Evolutionary conservation across 352 stramenopile genomes (phyloP), one percentile per base, ranked within the genome.

Genomic region (Pythium rhizo-oryzae): DNA sequence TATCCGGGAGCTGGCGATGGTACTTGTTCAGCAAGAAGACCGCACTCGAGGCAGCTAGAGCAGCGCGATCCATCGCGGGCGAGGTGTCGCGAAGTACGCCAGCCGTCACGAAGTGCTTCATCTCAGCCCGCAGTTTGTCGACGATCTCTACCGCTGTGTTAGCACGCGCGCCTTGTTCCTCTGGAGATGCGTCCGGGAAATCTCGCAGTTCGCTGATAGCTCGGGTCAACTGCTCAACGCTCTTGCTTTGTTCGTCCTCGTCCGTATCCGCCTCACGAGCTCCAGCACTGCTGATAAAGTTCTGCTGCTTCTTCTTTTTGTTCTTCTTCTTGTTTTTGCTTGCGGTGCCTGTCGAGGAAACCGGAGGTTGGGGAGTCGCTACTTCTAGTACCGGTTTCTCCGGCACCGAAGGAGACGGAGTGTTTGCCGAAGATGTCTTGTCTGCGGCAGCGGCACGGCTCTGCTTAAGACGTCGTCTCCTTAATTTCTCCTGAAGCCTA

Each of bases 251-350:
- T 5, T 37, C 25, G n/a, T 23, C 24, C 7, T 53, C 6, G 4
- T 23, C 35, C 21, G 49, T 47, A 16, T 16, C 25, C 7, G 33
- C 28, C n/a, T 61, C 39, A 15, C 61, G 28, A 1, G 51, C 43
- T 1, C 15, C 37, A 15, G 37, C 15, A 15, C 37, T 43, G 37
- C 1, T 46, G 16, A 35, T 23, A 2, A 5, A 33, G 23, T 67
- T 61, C 21, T 66, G 74, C 24, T 69, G 57, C 25, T 69, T 74
- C n/a, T n/a, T n/a, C 47, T 77, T 79, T 53, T 59, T 68, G n/a
- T 77, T 79, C 55, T 68, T 77, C 25, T 73, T 73, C 25, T 55
- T 65, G 19, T 70, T 70, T 24, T 64, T 54, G 55, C 50, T 72
- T n/a, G n/a, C n/a, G n/a, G n/a, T n/a, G n/a, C n/a, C n/a, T n/a